Conservation (phyloP, 192 early-diverging fungal species). For the Kappamyces sp. region DNA sequence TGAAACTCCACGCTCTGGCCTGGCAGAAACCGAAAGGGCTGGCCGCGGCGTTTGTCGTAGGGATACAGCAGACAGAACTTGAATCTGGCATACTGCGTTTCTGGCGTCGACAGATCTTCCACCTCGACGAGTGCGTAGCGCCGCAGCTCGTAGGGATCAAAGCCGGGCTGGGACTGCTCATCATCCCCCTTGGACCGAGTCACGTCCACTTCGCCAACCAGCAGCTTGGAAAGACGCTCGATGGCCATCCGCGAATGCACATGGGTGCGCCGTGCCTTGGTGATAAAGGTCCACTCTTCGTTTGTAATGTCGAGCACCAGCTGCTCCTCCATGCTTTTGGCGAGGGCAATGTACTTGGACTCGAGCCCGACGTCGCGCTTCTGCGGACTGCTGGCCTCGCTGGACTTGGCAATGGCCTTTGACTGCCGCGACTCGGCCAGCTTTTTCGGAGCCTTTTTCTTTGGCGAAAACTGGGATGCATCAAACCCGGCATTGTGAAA, state of each 20-base stretch:
- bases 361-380: not conserved
- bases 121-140: slow-evolving; percentile 22
- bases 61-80: slow-evolving; percentile 26
- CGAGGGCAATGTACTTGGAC: not conserved
- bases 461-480: slow-evolving; percentile 15
- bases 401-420: not conserved
- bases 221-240: slow-evolving; percentile 11
- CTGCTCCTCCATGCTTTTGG: not conserved
- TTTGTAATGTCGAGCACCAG: not conserved
- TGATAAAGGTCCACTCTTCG: slow-evolving; percentile 16
- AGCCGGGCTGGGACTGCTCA: not conserved
- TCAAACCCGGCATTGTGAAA: slow-evolving; percentile 31
- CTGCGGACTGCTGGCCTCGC: not conserved
- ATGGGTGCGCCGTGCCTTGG: slow-evolving; percentile 10
- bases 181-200: not conserved
- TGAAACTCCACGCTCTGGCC: slow-evolving; percentile 30
- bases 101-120: slow-evolving; percentile 6
- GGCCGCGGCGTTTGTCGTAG: slow-evolving; percentile 1
- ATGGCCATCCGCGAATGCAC: slow-evolving; percentile 19
- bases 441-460: not conserved
- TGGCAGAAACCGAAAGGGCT: slow-evolving; percentile 20
- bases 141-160: slow-evolving; percentile 18
- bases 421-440: not conserved
- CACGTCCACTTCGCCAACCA: slow-evolving; percentile 21
- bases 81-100: not conserved